Base-by-base conservation (phyloP, 371 early-diverging fungal species). In the Haplosporangium sp. region DNA sequence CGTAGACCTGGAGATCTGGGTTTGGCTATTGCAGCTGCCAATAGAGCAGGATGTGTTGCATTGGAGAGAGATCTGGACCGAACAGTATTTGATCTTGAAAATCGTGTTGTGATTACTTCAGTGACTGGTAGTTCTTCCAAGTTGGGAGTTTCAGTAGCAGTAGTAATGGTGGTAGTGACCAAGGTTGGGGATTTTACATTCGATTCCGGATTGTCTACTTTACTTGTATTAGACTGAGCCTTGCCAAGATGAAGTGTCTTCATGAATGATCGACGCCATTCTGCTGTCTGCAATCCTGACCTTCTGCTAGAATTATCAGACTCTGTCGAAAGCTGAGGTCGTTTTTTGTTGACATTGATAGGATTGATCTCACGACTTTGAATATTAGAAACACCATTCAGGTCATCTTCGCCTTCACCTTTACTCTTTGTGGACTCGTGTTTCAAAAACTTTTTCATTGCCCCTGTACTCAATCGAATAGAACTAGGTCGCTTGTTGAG, bases 211-310 rank as follows among this genome's bases (percentile, higher is more conserved):
- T 57, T 39, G 4, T 13, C 34, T 0, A 11, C 35, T 53, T 67
- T 61, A 3, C 50, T 38, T 27, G 48, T 45, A n/a, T 50, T 11
- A 19, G 59, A 67, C n/a, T 65, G 27, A 17, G 35, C 52, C 27
- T 65, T 65, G 27, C 71, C 64, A 17, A 76, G 58, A 10, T 76
- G 76, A 17, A 76, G 19, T 13, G 76, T 67, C 47, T 67, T 76
- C 58, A 76, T 42, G 40, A 76, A 17, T 13, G 76, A 70, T 19
- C 76, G 71, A 37, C 71, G 27, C 76, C 76, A 76, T 2, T 76
- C 75, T 5, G 62, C 42, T 5, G 65, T 38, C 0, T 50, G 62
- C 3, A 50, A 56, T 35, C 72, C 72, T 19, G 55, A 45, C 11
- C 48, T 44, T 34, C 67, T 66, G 42, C 62, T 66, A 2, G 66